Evolutionary conservation across 2,329 filamentous ascomycete species (phyloP).

Genomic region (Moelleriella libera): DNA sequence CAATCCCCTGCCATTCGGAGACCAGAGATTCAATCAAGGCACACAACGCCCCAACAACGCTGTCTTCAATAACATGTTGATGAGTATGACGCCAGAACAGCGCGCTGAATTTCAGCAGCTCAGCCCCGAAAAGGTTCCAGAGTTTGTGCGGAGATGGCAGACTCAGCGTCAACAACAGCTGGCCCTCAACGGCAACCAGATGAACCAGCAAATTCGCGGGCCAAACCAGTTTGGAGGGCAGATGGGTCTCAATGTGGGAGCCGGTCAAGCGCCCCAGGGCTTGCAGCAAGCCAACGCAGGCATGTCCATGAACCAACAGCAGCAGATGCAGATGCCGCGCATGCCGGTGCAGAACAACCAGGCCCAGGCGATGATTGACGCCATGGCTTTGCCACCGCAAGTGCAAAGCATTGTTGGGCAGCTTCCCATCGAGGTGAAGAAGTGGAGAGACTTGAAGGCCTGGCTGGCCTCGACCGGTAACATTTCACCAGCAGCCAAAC

Average conservation of each 20-base stretch:
- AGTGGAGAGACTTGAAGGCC: constrained; percentile 31
- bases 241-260: constrained; percentile 16
- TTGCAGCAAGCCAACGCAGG: constrained; percentile 15
- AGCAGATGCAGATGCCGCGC: constrained; percentile 14
- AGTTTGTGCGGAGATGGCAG: constrained; percentile 36
- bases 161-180: constrained; percentile 20
- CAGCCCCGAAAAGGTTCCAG: constrained; percentile 34
- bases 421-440: constrained; percentile 29
- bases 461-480: constrained; percentile 24
- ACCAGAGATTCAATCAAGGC: constrained; percentile 37
- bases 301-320: constrained; percentile 12
- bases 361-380: constrained; percentile 28
- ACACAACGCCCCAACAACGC: constrained; percentile 31
- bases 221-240: constrained; percentile 16
- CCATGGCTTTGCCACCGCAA: constrained; percentile 28
- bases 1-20: constrained; percentile 31
- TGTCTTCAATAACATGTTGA: constrained; percentile 26
- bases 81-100: constrained; percentile 30
- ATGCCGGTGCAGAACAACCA: constrained; percentile 15
- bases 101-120: constrained; percentile 27
- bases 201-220: constrained; percentile 15
- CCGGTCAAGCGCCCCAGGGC: constrained; percentile 13
- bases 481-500: constrained; percentile 15
- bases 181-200: constrained; percentile 16
- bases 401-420: constrained; percentile 16